Base-by-base conservation (phyloP, 2,329 filamentous ascomycete species). In the Beauveria sp. region DNA sequence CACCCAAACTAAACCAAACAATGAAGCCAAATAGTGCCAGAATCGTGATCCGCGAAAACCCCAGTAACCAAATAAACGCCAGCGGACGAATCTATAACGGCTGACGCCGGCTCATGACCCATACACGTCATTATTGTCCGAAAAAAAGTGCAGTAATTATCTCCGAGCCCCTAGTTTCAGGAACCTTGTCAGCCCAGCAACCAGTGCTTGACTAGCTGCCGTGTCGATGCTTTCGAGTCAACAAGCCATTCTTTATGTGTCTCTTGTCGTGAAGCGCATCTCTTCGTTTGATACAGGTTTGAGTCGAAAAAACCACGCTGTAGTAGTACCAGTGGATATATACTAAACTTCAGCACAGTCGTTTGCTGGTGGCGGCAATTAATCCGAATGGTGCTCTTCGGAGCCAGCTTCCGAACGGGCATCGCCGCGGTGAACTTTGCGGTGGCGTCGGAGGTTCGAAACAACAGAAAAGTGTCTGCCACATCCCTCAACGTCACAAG, bases 381-480 rank as follows among this genome's bases (percentile, higher is more conserved):
- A 84, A 62, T 85, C 83, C 1, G 84, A 86, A 60, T 86, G 79
- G 64, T 84, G 82, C 63, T 85, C 83, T 67, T 87, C 84, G 6
- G 84, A 87, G 30, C 84, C 84, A 28, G 83, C 80, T 65, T 87
- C 84, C 3, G 84, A 87, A 52, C 78, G 81, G 10, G 80, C 75
- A 55, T 91, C 88, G 68, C 88, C 72, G 18, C 74, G 94, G 81
- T 99, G 94, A 53, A 97, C 93, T 78, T 97, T 97, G 72, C 91
- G 89, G 77, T 99, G 94, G 69, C 94, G 84, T 66, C 94, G 87
- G 61, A 97, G 80, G 73, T 99, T 99, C 50, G 92, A 97, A 24
- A 97, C 94, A 28, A 97, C 94, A 0, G 93, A 97, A 75, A 99
- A 97, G 70, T 96, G 91, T 68, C 94, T 88, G 44, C 93, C 93